Percentiles rank a stretch among this genome's conserved stretches.
phyloP scores from a whole-genome alignment of 306 rosid species.

The Morella rubra region DNA sequence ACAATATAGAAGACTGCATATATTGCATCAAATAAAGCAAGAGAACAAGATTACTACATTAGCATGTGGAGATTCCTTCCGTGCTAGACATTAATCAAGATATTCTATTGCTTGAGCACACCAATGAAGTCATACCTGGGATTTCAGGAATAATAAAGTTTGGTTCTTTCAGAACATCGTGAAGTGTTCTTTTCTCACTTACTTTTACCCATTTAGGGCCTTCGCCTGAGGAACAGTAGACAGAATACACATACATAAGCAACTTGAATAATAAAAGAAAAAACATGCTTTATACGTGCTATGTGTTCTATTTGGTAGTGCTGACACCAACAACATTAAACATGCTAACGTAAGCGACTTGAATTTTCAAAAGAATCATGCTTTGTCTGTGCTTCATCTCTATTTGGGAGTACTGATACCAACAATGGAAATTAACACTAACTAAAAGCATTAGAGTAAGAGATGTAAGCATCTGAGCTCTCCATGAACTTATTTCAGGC shows the following conservation, averaged over 20 bases:
- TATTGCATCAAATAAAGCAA: neutral
- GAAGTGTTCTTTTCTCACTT: constrained; percentile 61
- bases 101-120: neutral
- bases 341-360: neutral
- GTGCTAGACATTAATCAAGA: neutral
- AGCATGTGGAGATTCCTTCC: neutral
- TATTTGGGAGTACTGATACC: neutral
- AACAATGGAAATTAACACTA: neutral
- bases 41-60: neutral
- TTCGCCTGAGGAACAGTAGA: constrained; percentile 34
- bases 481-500: neutral
- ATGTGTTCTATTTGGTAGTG: too few relatives aligned
- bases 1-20: constrained; percentile 83
- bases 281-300: too few relatives aligned
- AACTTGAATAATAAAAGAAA: too few relatives aligned
- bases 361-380: neutral
- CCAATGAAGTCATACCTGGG: constrained; percentile 54
- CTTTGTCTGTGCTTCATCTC: neutral
- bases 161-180: constrained; percentile 57
- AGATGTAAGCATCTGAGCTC: neutral
- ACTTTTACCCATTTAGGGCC: constrained; percentile 78
- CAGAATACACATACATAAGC: constrained; percentile 4
- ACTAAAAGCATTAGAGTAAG: neutral
- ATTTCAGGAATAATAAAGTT: constrained; percentile 65
- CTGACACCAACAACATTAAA: too few relatives aligned